These are phyloP conservation scores for Arctostaphylos glauca DNA, from an alignment of 148 eudicot genomes.

Conservation along the genomic window DNA sequence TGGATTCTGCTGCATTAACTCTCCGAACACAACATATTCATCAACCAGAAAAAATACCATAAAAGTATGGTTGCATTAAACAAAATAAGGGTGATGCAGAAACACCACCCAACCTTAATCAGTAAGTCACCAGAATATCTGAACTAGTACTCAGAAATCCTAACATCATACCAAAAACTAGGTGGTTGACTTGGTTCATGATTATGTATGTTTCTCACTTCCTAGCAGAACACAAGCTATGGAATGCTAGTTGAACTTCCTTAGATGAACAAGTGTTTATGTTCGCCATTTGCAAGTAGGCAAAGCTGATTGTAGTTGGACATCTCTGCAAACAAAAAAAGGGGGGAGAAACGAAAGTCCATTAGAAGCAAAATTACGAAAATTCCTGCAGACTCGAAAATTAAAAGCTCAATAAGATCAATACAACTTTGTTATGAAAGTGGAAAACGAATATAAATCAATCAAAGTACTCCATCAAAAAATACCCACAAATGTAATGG, in stretches of 20 bases:
- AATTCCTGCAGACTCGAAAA: neutral
- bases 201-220: neutral
- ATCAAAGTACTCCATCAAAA: neutral
- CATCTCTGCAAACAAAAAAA: constrained; percentile 53
- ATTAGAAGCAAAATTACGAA: neutral
- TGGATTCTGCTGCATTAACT: no score
- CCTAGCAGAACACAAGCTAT: neutral
- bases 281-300: constrained; percentile 78
- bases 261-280: constrained; percentile 82
- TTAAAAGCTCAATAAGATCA: neutral
- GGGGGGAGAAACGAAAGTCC: constrained; percentile 9
- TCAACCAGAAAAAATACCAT: neutral
- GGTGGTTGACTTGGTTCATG: neutral
- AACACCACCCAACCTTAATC: neutral
- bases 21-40: neutral
- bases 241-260: constrained; percentile 8
- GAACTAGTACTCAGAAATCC: neutral
- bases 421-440: neutral
- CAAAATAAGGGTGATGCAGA: neutral
- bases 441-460: neutral
- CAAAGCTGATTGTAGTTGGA: constrained; percentile 66
- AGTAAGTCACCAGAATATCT: neutral
- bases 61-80: neutral
- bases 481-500: no score
- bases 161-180: constrained; percentile 4